Evolutionary conservation across 2,329 filamentous ascomycete species (phyloP).

Genomic region (Sphaceloma murrayae): DNA sequence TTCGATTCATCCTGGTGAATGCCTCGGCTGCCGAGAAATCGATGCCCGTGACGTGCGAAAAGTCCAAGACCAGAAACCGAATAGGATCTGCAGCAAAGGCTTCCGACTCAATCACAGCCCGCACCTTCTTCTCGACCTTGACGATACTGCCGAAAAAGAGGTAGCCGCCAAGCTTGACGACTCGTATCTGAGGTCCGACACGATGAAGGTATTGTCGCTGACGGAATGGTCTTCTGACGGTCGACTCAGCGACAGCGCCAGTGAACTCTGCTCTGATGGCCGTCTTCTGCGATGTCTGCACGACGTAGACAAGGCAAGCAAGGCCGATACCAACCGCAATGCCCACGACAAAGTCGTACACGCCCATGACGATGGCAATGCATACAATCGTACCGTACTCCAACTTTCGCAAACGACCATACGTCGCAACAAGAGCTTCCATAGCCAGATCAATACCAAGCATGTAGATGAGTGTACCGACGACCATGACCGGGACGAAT

Average conservation of each 20-base stretch:
- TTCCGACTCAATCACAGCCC: conserved; percentile 71
- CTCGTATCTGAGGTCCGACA: conserved; percentile 77
- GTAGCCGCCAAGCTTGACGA: conserved; percentile 86
- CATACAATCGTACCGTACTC: conserved; percentile 84
- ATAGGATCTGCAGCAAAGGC: conserved; percentile 70
- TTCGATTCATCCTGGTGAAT: conserved; percentile 82
- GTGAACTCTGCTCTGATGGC: conserved; percentile 86
- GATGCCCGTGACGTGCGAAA: conserved; percentile 80
- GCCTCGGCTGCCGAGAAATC: conserved; percentile 96
- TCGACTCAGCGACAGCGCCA: conserved; percentile 80
- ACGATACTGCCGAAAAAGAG: conserved; percentile 99
- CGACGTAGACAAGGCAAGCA: conserved; percentile 81
- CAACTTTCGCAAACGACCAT: conserved; percentile 73
- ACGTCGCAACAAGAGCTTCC: conserved; percentile 81
- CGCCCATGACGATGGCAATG: conserved; percentile 91
- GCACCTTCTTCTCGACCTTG: conserved; percentile 81
- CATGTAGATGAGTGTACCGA: conserved; percentile 88
- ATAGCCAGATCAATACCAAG: conserved; percentile 84
- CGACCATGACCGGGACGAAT: conserved; percentile 93
- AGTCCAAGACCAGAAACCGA: conserved; percentile 79
- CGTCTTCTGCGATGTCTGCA: conserved; percentile 82
- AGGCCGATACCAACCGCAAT: conserved; percentile 87
- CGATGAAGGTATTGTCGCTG: conserved; percentile 79
- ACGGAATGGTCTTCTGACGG: conserved; percentile 79
- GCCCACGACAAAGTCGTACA: conserved; percentile 91